Conservation (phyloP, 176 grass and related monocot genomes). For the Cocos nucifera region DNA sequence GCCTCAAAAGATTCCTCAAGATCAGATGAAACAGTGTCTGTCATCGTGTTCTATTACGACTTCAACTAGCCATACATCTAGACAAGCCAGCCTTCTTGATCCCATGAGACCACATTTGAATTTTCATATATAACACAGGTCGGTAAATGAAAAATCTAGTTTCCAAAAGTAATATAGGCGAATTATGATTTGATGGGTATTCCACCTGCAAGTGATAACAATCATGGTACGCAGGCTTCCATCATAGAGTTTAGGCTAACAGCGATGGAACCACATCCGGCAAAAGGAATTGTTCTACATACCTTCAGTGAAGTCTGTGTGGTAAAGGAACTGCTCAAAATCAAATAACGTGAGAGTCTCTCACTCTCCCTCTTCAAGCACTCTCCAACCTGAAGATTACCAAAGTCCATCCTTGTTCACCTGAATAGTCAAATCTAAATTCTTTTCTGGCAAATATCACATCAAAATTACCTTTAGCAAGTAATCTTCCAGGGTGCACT, state of each 20-base stretch:
- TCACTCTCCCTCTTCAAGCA: conserved; percentile 34
- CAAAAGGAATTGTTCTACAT: neutral
- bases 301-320: neutral
- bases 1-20: too few relatives aligned
- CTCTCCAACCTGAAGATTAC: conserved; percentile 35
- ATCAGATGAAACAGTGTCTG: too few relatives aligned
- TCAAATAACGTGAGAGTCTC: conserved; percentile 28
- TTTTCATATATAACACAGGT: too few relatives aligned
- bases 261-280: neutral
- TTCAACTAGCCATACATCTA: too few relatives aligned
- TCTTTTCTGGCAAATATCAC: neutral
- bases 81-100: too few relatives aligned
- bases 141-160: too few relatives aligned
- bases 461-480: conserved; percentile 31
- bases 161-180: too few relatives aligned
- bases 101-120: too few relatives aligned
- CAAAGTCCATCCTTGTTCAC: conserved; percentile 9
- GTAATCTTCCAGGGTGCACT: conserved; percentile 39
- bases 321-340: neutral
- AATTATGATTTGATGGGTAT: too few relatives aligned
- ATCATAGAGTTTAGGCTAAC: neutral
- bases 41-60: too few relatives aligned
- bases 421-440: conserved; percentile 2
- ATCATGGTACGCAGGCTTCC: too few relatives aligned
- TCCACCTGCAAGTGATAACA: too few relatives aligned